Evolutionary conservation across 139 green algal genomes (phyloP).

Genomic region (Chlorella sp.): DNA sequence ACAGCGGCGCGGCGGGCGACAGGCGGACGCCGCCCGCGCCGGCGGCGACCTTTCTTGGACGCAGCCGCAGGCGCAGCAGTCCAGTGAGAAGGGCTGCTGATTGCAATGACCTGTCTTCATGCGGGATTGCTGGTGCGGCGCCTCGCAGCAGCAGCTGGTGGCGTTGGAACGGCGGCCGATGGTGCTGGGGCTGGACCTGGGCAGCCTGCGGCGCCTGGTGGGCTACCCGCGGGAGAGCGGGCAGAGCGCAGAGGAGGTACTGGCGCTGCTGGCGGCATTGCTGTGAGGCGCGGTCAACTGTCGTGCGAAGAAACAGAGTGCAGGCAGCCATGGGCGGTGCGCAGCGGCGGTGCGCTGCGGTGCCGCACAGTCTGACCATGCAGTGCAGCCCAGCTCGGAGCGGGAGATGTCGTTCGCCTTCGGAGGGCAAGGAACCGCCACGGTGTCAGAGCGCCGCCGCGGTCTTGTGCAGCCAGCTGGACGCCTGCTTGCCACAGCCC

Average conservation of each 20-base stretch:
- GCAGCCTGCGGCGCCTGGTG: constrained; percentile 51
- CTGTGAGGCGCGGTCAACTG: no score
- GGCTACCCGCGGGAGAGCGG: constrained; percentile 56
- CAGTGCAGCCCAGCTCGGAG: no score
- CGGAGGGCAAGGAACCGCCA: no score
- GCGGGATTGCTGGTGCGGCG: neutral
- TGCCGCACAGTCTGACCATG: no score
- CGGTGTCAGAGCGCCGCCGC: no score
- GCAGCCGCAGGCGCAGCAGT: neutral
- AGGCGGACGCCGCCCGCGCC: neutral
- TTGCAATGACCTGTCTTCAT: neutral
- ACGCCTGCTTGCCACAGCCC: no score
- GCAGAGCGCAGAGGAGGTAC: constrained; percentile 32
- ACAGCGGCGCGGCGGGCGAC: neutral
- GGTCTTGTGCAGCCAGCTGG: no score
- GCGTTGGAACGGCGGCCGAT: constrained; percentile 54
- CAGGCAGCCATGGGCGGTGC: no score
- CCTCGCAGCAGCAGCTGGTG: neutral
- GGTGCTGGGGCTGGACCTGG: constrained; percentile 70
- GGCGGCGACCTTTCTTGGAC: neutral
- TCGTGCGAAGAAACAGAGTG: no score
- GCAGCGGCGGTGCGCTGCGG: no score
- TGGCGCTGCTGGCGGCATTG: constrained; percentile 30
- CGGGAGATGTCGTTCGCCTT: no score
- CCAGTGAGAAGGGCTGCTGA: neutral